A percentile compares a stretch with the other conserved stretches of the same genome.
Conservation (phyloP, 768 basidiomycete genomes). For the Collybiopsis confluens region DNA sequence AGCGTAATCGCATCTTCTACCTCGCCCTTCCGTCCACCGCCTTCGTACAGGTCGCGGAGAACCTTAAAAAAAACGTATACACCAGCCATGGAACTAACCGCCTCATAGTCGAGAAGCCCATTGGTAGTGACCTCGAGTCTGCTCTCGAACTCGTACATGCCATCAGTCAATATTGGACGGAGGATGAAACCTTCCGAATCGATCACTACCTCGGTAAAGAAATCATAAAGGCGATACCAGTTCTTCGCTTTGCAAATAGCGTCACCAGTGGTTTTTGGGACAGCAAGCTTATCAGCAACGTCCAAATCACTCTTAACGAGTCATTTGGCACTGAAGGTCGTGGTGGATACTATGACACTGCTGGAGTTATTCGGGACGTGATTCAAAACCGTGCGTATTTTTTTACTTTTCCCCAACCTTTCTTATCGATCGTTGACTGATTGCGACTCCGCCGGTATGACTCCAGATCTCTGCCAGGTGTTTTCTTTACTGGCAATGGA, state of each 20-base stretch:
- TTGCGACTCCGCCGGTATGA: too few relatives aligned
- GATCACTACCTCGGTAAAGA: conserved; percentile 99
- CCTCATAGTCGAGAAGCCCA: conserved; percentile 97
- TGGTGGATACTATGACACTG: conserved; percentile 99
- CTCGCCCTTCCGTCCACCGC: conserved; percentile 96
- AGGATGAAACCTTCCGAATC: conserved; percentile 98
- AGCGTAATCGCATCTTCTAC: conserved; percentile 86
- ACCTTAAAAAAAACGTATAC: conserved; percentile 81
- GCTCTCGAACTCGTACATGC: conserved; percentile 71
- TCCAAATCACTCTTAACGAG: conserved; percentile 99
- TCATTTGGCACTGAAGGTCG: conserved; percentile 99
- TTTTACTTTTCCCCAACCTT: neutral
- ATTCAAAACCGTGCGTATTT: conserved; percentile 88
- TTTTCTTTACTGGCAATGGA: conserved; percentile 96
- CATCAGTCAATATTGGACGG: conserved; percentile 84
- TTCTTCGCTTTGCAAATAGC: conserved; percentile 91
- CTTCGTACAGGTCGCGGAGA: conserved; percentile 83
- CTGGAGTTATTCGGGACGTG: conserved; percentile 96
- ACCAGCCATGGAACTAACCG: conserved; percentile 70
- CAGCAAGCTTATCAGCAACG: conserved; percentile 91
- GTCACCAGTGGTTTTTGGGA: conserved; percentile 89
- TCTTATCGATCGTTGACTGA: too few relatives aligned
- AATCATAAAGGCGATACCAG: conserved; percentile 99
- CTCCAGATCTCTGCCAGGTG: conserved; percentile 85
- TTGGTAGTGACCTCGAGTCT: conserved; percentile 90